Base-by-base conservation (phyloP, 2,329 filamentous ascomycete species). In the Pyricularia pennisetigena region DNA sequence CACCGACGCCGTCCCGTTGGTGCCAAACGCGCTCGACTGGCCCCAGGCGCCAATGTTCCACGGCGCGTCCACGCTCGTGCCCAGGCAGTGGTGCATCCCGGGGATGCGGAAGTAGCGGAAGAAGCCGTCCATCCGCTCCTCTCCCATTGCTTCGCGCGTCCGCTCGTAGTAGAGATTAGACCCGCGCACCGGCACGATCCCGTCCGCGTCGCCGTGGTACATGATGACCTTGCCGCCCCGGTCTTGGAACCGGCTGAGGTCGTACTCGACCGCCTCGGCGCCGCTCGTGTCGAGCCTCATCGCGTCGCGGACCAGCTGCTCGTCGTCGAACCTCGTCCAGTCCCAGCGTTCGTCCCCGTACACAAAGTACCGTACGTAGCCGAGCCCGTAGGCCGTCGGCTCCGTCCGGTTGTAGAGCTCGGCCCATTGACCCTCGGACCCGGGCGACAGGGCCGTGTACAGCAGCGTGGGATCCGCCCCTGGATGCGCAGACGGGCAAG, bases 101-200 rank as follows among this genome's bases (percentile, higher is more conserved):
- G 83, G 82, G 6, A 85, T 79, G 4, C 77, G 73, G 73, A 86
- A 86, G 71, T 83, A 78, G 1, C 78, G 73, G 74, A 84, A 87
- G 72, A 84, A 83, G 20, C 70, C 63, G 30, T 70, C 68, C 9
- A 71, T 69, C 14, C 70, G 69, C 6, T 69, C 59, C 67, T 12
- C 49, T 3, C 73, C 74, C 77, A 84, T 81, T 0, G 77, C 79
- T 1, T 74, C 70, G 10, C 72, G 69, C 0, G 77, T 77, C 20
- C 72, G 72, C 41, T 75, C 67, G 68, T 76, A 78, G 70, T 78
- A 81, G 30, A 75, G 69, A 14, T 74, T 70, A 8, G 77, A 76
- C 1, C 74, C 74, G 14, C 73, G 70, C 0, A 76, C 72, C 8
- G 75, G 72, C 24, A 82, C 75, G 1, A 79, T 35, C 3, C 75